These are phyloP conservation scores for Periconia sp. DNA, from an alignment of 2,329 filamentous ascomycete genomes.

Conservation along the genomic window DNA sequence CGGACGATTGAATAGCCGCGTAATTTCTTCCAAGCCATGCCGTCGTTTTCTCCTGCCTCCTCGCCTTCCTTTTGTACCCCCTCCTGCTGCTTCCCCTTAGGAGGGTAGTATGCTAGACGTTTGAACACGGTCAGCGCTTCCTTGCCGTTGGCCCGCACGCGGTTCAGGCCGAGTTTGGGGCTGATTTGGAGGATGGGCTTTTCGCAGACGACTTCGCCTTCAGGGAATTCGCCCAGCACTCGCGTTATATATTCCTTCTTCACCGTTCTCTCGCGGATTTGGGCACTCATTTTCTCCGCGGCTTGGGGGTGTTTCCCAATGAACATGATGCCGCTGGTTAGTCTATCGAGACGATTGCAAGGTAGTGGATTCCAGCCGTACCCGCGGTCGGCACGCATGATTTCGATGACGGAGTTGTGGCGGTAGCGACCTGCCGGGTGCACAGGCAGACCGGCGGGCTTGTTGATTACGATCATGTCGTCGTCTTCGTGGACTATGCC, in stretches of 20 bases:
- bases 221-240: constrained; percentile 88
- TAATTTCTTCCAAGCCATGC: constrained; percentile 54
- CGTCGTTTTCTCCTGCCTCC: constrained; percentile 17
- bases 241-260: constrained; percentile 94
- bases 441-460: constrained; percentile 91
- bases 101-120: constrained; percentile 86
- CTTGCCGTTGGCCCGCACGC: constrained; percentile 92
- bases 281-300: constrained; percentile 73
- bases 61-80: constrained; percentile 16
- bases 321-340: constrained; percentile 98
- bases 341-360: constrained; percentile 89
- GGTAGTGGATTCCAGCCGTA: constrained; percentile 64
- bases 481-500: constrained; percentile 87
- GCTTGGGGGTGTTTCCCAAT: constrained; percentile 83
- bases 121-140: constrained; percentile 89
- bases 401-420: constrained; percentile 92
- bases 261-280: constrained; percentile 79
- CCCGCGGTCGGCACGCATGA: constrained; percentile 76
- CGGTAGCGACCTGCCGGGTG: constrained; percentile 95
- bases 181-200: constrained; percentile 93
- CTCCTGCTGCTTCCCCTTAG: constrained; percentile 37
- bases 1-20: constrained; percentile 92
- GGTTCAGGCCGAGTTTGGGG: constrained; percentile 90
- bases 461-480: constrained; percentile 94
- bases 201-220: constrained; percentile 87